Base-by-base conservation (phyloP, 768 basidiomycete genomes). In the Lyophyllum shimeji region DNA sequence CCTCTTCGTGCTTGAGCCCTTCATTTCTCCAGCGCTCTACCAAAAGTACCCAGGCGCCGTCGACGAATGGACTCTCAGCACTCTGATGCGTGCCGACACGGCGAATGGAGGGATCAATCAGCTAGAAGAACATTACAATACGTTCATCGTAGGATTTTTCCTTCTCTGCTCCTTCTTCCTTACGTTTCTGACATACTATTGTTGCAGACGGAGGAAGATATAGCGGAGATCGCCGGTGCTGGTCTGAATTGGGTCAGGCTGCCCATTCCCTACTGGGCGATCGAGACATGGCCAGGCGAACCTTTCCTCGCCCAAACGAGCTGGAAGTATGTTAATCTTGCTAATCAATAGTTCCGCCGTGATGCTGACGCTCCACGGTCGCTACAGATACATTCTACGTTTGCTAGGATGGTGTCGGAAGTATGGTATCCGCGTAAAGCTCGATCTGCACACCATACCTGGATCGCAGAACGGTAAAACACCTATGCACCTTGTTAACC, bases 171-270 rank as follows among this genome's bases (percentile, higher is more conserved):
- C 39, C 40, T 37, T 46, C 40, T 34, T 13, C 20, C 56, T 34
- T 13, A 17, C 56, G 37, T 17, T 29, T 11, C 40, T 52, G 12
- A 25, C 37, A 31, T n/a, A 23, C 33, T 11, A 29, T 44, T 50
- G 46, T 46, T 43, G 40, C 58, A 94, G 90, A 95, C 93, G 47
- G 94, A 96, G 69, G 75, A 90, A 72, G 94, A 96, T 73, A 85
- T 95, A 58, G 93, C 93, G 34, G 78, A 87, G 66, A 95, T 97
- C 57, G 92, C 94, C 44, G 89, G 83, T 13, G 93, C 92, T 18
- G 95, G 94, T 12, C 72, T 96, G 54, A 94, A 92, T 72, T 95
- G 89, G 86, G 74, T 95, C 54, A 81, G 91, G 11, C 66, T 95
- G 18, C 90, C 92, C 1, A 82, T 95, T 43, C 89, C 91, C 2